Evolutionary conservation across 768 basidiomycete genomes (phyloP).

Genomic region (Phylloporus scabripes): DNA sequence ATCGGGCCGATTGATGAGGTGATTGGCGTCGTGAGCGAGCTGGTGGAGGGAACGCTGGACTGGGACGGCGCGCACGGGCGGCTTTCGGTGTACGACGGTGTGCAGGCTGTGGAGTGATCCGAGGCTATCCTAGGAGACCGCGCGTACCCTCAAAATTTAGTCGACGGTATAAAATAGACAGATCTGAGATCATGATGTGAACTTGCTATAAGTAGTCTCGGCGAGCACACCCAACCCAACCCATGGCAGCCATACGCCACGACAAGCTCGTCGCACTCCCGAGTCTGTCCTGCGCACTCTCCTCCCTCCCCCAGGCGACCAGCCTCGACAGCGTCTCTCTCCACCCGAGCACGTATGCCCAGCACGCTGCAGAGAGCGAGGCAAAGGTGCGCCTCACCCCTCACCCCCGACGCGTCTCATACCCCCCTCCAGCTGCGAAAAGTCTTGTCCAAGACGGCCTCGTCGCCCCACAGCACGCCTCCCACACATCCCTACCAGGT

Average conservation of each 20-base stretch:
- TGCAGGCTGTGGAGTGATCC: slow-evolving; percentile 66
- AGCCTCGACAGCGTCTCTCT: slow-evolving; percentile 60
- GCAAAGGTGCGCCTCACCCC: slow-evolving; percentile 51
- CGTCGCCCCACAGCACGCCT: slow-evolving; percentile 31
- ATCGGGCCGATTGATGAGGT: slow-evolving; percentile 91
- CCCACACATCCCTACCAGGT: slow-evolving; percentile 31
- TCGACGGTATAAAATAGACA: slow-evolving; percentile 18
- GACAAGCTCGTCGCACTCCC: slow-evolving; percentile 65
- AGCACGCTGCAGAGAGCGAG: slow-evolving; percentile 65
- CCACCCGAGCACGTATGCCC: slow-evolving; percentile 66
- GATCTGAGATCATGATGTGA: slow-evolving; percentile 27
- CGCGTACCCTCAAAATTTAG: slow-evolving; percentile 31
- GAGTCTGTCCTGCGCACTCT: slow-evolving; percentile 63
- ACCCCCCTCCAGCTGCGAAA: slow-evolving; percentile 47
- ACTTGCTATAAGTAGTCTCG: not conserved
- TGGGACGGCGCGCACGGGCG: slow-evolving; percentile 73
- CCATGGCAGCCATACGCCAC: slow-evolving; percentile 34
- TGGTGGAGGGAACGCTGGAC: slow-evolving; percentile 67
- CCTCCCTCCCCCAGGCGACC: slow-evolving; percentile 66
- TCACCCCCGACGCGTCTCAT: slow-evolving; percentile 7
- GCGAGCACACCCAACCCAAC: not conserved
- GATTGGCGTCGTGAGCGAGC: slow-evolving; percentile 68
- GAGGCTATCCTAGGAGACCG: slow-evolving; percentile 29
- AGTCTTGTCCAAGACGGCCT: slow-evolving; percentile 50
- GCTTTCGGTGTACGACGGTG: slow-evolving; percentile 79